Conservation (phyloP, 2,329 filamentous ascomycete species). For the Podosphaera aphanis region DNA sequence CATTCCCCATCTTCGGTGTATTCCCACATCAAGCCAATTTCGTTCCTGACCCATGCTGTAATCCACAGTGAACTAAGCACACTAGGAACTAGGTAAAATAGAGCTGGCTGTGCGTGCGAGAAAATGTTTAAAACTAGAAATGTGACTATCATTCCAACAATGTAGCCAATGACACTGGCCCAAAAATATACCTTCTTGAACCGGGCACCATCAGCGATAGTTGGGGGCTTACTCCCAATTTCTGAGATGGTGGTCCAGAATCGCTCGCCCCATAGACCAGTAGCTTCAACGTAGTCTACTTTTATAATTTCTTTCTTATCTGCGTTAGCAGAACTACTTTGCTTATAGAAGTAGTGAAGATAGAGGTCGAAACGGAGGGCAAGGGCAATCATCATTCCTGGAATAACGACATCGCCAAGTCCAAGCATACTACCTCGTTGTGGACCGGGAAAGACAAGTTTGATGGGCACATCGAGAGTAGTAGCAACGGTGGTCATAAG, state of each 20-base stretch:
- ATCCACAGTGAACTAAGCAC: conserved; percentile 55
- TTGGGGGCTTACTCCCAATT: conserved; percentile 9
- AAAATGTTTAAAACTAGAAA: conserved; percentile 55
- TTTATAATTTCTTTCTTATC: conserved; percentile 19
- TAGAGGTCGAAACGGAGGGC: conserved; percentile 83
- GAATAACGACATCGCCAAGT: conserved; percentile 80
- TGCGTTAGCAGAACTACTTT: conserved; percentile 15
- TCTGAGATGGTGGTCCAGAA: conserved; percentile 38
- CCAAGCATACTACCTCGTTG: conserved; percentile 63
- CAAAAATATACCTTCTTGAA: conserved; percentile 78
- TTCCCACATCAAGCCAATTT: conserved; percentile 52
- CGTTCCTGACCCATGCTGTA: conserved; percentile 47
- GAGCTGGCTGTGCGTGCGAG: conserved; percentile 65
- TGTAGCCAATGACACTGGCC: conserved; percentile 53
- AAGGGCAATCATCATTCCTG: conserved; percentile 71
- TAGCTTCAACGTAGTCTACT: conserved; percentile 30
- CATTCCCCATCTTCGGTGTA: conserved; percentile 50
- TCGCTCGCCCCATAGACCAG: conserved; percentile 58
- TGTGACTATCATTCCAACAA: conserved; percentile 54
- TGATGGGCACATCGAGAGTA: conserved; percentile 76
- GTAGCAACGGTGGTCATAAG: conserved; percentile 77
- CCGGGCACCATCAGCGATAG: conserved; percentile 12
- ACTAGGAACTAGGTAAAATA: conserved; percentile 78
- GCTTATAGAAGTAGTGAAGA: conserved; percentile 51
- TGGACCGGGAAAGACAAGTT: conserved; percentile 52